phyloP scores from a whole-genome alignment of 148 eudicot species.

The Silene conica region DNA sequence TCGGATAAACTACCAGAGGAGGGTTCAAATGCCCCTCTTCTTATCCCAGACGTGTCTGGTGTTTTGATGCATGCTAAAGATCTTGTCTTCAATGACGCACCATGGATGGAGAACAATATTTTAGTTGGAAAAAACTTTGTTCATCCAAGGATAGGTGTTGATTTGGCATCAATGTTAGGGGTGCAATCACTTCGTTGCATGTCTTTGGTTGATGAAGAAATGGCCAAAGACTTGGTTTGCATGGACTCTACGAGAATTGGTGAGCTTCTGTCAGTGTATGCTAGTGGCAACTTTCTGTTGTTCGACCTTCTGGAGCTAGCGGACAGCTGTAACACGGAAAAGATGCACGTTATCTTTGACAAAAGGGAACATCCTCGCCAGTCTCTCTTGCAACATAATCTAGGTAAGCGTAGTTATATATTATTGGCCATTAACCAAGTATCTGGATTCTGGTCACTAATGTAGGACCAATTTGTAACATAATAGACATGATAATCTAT shows the following conservation, averaged over 20 bases:
- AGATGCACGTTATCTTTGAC: slow-evolving; percentile 78
- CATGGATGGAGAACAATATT: slow-evolving; percentile 79
- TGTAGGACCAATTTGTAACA: too few relatives aligned
- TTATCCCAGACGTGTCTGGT: slow-evolving; percentile 78
- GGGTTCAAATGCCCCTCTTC: slow-evolving; percentile 40
- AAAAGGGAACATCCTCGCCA: slow-evolving; percentile 92
- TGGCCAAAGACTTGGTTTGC: slow-evolving; percentile 94
- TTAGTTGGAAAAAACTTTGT: slow-evolving; percentile 62
- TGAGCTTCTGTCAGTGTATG: slow-evolving; percentile 68
- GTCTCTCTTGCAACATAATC: too few relatives aligned
- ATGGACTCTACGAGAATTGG: slow-evolving; percentile 79
- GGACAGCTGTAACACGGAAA: slow-evolving; percentile 90
- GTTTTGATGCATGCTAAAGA: slow-evolving; percentile 52
- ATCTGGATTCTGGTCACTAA: too few relatives aligned
- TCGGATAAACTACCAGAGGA: slow-evolving; percentile 45
- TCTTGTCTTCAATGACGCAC: slow-evolving; percentile 95
- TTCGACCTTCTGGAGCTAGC: slow-evolving; percentile 96
- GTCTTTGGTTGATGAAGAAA: slow-evolving; percentile 87
- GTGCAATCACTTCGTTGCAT: slow-evolving; percentile 83
- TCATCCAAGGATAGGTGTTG: slow-evolving; percentile 71
- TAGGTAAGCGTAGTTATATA: too few relatives aligned
- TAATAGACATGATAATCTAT: too few relatives aligned
- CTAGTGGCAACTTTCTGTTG: slow-evolving; percentile 56
- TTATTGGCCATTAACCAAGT: too few relatives aligned
- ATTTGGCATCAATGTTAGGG: slow-evolving; percentile 79